These are phyloP conservation scores for Ceratobasidium sp. DNA, from an alignment of 1,284 basidiomycete species.

Conservation along the genomic window DNA sequence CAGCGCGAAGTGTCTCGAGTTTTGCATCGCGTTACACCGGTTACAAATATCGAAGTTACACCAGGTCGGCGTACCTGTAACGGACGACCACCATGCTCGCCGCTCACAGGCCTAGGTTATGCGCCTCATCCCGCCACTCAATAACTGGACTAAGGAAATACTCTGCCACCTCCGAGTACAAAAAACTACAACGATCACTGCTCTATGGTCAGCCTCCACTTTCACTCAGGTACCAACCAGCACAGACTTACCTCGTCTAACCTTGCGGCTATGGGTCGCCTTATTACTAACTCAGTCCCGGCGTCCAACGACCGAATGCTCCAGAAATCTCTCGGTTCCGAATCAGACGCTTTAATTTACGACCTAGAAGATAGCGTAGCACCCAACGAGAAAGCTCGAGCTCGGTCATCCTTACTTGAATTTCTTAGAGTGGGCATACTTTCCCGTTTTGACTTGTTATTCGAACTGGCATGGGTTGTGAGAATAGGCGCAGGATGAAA, in stretches of 20 bases:
- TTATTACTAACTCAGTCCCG: conserved; percentile 68
- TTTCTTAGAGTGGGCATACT: conserved; percentile 68
- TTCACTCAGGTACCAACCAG: no score
- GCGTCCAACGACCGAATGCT: conserved; percentile 85
- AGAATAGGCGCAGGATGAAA: conserved; percentile 46
- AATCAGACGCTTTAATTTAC: conserved; percentile 83
- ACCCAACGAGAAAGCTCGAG: conserved; percentile 74
- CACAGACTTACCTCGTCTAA: neutral
- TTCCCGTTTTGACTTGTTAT: neutral
- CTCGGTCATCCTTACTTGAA: conserved; percentile 69
- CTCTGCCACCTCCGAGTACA: neutral
- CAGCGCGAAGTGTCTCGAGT: no score
- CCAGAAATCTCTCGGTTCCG: conserved; percentile 75
- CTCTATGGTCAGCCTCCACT: conserved; percentile 29
- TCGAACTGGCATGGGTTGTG: neutral
- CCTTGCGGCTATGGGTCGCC: neutral
- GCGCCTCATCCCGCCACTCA: neutral
- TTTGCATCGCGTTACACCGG: neutral
- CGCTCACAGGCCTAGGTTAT: neutral
- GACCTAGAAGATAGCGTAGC: conserved; percentile 89
- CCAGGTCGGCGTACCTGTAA: neutral
- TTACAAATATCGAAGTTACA: neutral
- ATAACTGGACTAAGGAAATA: neutral
- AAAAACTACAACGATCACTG: conserved; percentile 29
- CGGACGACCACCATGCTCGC: conserved; percentile 1